A percentile compares a stretch with the other conserved stretches of the same genome.
These are phyloP conservation scores for Pseudozyma hubeiensis DNA, from an alignment of 1,284 basidiomycete genomes.

Conservation along the genomic window DNA sequence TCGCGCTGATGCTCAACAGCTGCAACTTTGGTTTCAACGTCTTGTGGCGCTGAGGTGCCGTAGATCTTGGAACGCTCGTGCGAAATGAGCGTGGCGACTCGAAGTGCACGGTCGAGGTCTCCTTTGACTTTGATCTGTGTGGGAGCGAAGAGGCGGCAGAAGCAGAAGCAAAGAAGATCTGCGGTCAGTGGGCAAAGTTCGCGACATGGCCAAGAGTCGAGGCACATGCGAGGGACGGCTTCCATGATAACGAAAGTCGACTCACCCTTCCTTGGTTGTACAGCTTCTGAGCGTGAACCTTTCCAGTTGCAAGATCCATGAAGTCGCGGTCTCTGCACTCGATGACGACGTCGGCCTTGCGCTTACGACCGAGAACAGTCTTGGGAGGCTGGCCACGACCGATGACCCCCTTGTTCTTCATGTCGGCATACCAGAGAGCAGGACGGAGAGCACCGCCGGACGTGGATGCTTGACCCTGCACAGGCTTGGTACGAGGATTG, in stretches of 20 bases:
- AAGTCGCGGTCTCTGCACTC: conserved; percentile 64
- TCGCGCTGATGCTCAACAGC: conserved; percentile 35
- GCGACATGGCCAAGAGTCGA: no score
- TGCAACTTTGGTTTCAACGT: conserved; percentile 16
- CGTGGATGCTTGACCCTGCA: conserved; percentile 26
- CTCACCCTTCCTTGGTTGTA: conserved; percentile 58
- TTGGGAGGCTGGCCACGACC: conserved; percentile 60
- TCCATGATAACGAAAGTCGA: conserved; percentile 3
- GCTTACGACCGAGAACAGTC: conserved; percentile 57
- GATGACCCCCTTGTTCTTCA: conserved; percentile 48
- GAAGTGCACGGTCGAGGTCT: conserved; percentile 58
- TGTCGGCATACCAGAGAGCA: conserved; percentile 59
- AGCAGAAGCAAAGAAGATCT: not conserved
- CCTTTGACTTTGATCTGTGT: conserved; percentile 60
- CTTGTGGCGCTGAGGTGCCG: conserved; percentile 27
- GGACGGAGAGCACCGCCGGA: conserved; percentile 62
- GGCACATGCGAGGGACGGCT: no score
- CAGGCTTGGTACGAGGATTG: conserved; percentile 60
- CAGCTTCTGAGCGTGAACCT: conserved; percentile 52
- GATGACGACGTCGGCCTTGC: conserved; percentile 61
- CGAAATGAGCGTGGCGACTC: conserved; percentile 52
- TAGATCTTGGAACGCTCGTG: conserved; percentile 64
- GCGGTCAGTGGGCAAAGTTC: not conserved
- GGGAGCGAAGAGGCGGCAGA: not conserved
- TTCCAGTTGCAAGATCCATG: conserved; percentile 63